A percentile compares a stretch with the other conserved stretches of the same genome.
These are phyloP conservation scores for Aspergillus transmontanensis DNA, from an alignment of 2,329 filamentous ascomycete genomes.

Conservation along the genomic window DNA sequence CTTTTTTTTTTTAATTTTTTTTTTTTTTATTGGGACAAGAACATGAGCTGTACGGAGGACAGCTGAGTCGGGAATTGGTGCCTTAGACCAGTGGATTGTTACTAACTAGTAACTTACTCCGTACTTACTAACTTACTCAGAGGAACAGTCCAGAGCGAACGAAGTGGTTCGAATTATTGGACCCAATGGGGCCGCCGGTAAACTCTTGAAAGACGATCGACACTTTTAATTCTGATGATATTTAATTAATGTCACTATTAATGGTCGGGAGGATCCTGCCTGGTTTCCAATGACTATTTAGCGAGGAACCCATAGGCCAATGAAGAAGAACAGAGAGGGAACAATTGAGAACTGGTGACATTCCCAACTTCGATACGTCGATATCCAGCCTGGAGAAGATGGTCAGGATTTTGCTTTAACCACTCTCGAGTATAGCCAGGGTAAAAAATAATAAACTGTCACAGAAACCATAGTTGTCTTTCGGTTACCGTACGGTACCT, in stretches of 20 bases:
- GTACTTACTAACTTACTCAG: neutral
- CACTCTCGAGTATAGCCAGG: neutral
- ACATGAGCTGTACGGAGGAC: slow-evolving; percentile 4
- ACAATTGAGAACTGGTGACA: neutral
- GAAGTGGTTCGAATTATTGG: slow-evolving; percentile 17
- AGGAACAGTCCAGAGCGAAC: slow-evolving; percentile 14
- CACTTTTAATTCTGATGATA: slow-evolving; percentile 13
- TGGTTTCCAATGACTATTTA: neutral
- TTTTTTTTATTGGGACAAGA: slow-evolving; percentile 4
- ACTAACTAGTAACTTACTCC: slow-evolving; percentile 2
- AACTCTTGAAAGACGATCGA: slow-evolving; percentile 16
- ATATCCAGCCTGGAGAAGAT: neutral
- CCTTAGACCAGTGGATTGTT: slow-evolving; percentile 4
- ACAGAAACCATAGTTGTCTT: slow-evolving; percentile 18
- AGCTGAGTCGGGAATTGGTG: neutral
- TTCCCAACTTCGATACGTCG: neutral
- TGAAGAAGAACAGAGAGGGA: neutral
- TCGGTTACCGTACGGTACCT: slow-evolving; percentile 21
- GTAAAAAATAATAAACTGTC: slow-evolving; percentile 18
- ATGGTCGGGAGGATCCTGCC: neutral
- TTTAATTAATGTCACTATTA: slow-evolving; percentile 1
- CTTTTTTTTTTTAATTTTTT: neutral
- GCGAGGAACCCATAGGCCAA: neutral
- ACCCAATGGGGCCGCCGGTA: slow-evolving; percentile 12
- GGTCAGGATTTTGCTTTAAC: neutral